A percentile compares a stretch with the other conserved stretches of the same genome.
phyloP scores from a whole-genome alignment of 345 rosid species.

The Pelargonium nanum region DNA sequence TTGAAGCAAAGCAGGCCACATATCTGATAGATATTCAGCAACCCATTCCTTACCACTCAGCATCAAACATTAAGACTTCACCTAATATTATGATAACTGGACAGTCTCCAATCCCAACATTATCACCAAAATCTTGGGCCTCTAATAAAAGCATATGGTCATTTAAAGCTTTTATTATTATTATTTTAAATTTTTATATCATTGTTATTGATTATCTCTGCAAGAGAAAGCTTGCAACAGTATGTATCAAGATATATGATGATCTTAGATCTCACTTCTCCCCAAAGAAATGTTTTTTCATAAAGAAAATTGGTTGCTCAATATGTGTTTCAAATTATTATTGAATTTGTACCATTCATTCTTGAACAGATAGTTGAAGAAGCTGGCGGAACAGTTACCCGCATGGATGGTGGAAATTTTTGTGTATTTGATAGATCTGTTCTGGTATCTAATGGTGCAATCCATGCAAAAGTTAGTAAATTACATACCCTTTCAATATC shows the following conservation, averaged over 20 bases:
- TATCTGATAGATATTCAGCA: too few species aligned
- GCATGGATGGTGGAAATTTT: conserved; percentile 89
- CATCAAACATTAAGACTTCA: neutral
- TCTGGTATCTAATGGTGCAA: conserved; percentile 75
- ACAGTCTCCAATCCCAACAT: neutral
- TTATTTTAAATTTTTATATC: too few species aligned
- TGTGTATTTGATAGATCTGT: conserved; percentile 84
- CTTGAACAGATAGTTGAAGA: conserved; percentile 79
- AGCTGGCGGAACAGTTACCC: conserved; percentile 78
- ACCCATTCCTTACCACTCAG: too few species aligned
- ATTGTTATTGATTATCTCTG: neutral
- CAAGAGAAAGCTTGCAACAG: neutral
- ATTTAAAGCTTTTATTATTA: too few species aligned
- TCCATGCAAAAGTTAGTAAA: conserved; percentile 68
- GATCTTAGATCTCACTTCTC: too few species aligned
- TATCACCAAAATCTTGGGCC: neutral
- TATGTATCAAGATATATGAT: neutral
- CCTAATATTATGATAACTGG: neutral
- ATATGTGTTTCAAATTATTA: neutral
- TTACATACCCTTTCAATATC: neutral
- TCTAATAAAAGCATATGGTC: neutral
- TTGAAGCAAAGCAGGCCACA: too few species aligned
- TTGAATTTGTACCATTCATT: conserved; percentile 1
- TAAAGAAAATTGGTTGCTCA: neutral
- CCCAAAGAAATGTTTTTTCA: neutral